Evolutionary conservation across 768 basidiomycete genomes (phyloP).

Genomic region (Amanita jacksonii): DNA sequence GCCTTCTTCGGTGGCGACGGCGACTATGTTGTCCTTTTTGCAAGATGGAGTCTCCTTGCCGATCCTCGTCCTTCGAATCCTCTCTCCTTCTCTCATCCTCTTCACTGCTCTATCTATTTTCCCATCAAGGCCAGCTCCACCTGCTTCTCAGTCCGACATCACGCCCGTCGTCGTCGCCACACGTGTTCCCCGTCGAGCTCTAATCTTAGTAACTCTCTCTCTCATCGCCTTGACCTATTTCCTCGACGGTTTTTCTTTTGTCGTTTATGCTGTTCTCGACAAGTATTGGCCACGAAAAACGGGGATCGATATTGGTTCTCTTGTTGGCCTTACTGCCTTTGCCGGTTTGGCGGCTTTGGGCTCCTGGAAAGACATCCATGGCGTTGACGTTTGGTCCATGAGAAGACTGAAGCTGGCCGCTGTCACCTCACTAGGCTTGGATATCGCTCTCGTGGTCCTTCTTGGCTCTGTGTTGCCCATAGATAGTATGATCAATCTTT

Average conservation of each 20-base stretch:
- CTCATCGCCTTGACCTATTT: slow-evolving; percentile 66
- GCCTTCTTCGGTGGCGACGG: slow-evolving; percentile 16
- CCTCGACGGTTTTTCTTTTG: slow-evolving; percentile 67
- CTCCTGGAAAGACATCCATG: slow-evolving; percentile 69
- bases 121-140: slow-evolving; percentile 34
- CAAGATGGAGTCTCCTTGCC: slow-evolving; percentile 19
- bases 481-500: slow-evolving; percentile 20
- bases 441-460: slow-evolving; percentile 50
- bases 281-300: slow-evolving; percentile 55
- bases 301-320: slow-evolving; percentile 57
- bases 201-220: slow-evolving; percentile 66
- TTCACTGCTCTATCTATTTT: slow-evolving; percentile 54
- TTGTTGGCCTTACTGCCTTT: slow-evolving; percentile 63
- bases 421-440: slow-evolving; percentile 43
- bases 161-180: slow-evolving; percentile 69
- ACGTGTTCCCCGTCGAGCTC: slow-evolving; percentile 61
- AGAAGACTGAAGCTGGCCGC: slow-evolving; percentile 48
- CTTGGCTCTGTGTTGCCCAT: slow-evolving; percentile 32
- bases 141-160: slow-evolving; percentile 53
- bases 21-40: slow-evolving; percentile 18
- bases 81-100: slow-evolving; percentile 60
- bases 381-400: slow-evolving; percentile 58
- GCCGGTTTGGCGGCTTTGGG: slow-evolving; percentile 66
- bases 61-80: slow-evolving; percentile 48
- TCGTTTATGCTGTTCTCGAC: slow-evolving; percentile 52